A percentile compares a stretch with the other conserved stretches of the same genome.
phyloP scores from a whole-genome alignment of 371 early-diverging fungal genomes.

The Zopfochytrium polystomum region DNA sequence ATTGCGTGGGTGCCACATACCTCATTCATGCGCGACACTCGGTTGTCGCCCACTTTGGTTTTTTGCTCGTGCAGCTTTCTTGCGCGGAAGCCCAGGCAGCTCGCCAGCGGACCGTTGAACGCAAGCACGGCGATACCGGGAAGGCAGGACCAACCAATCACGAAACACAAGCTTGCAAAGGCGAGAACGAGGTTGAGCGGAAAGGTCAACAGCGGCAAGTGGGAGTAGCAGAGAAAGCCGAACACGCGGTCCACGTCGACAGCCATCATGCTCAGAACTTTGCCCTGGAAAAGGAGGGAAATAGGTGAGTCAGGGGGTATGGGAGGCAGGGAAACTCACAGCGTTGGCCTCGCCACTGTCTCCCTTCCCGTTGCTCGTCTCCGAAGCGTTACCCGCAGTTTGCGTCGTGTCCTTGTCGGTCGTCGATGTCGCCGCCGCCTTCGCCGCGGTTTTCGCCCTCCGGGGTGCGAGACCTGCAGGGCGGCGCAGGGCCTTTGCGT shows the following conservation, averaged over 20 bases:
- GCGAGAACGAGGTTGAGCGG: slow-evolving; percentile 23
- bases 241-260: slow-evolving; percentile 40
- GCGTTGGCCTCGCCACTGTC: neutral
- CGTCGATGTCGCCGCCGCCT: neutral
- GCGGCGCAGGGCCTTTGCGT: slow-evolving; percentile 39
- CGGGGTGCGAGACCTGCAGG: slow-evolving; percentile 23
- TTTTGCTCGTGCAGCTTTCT: slow-evolving; percentile 19
- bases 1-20: slow-evolving; percentile 1
- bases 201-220: slow-evolving; percentile 23
- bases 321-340: neutral
- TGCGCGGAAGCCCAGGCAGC: slow-evolving; percentile 12
- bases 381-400: slow-evolving; percentile 1
- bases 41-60: slow-evolving; percentile 37
- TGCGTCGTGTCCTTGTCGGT: neutral
- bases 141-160: slow-evolving; percentile 38
- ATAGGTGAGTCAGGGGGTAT: neutral
- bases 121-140: slow-evolving; percentile 32
- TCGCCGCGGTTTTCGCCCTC: too few relatives aligned
- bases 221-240: slow-evolving; percentile 33
- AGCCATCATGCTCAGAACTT: slow-evolving; percentile 39
- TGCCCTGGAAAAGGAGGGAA: slow-evolving; percentile 18
- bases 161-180: slow-evolving; percentile 24
- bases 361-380: neutral
- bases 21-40: slow-evolving; percentile 48
- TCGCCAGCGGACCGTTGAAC: slow-evolving; percentile 25